phyloP scores from a whole-genome alignment of 2,329 filamentous ascomycete species.

The Remersonia thermophila region DNA sequence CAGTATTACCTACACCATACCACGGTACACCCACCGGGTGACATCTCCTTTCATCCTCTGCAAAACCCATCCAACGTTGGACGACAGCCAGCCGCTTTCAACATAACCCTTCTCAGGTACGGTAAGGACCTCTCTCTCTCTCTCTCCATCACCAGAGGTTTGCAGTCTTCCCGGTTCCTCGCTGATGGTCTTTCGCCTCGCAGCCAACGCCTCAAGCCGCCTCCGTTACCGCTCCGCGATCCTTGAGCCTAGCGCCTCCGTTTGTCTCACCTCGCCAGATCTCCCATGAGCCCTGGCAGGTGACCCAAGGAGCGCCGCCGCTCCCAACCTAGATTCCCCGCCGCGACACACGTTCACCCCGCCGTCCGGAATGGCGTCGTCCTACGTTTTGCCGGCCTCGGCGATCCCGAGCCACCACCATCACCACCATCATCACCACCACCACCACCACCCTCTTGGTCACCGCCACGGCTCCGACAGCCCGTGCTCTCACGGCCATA shows the following conservation, averaged over 20 bases:
- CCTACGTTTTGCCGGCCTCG: constrained; percentile 41
- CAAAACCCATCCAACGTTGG: too few species aligned
- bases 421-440: constrained; percentile 28
- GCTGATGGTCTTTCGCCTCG: background rate
- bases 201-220: too few species aligned
- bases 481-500: constrained; percentile 25
- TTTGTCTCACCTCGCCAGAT: background rate
- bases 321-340: background rate
- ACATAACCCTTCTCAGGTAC: too few species aligned
- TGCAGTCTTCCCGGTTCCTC: background rate
- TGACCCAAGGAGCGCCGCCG: constrained; percentile 4
- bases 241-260: background rate
- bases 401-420: constrained; percentile 36
- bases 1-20: too few species aligned
- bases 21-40: too few species aligned
- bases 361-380: constrained; percentile 32
- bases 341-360: background rate
- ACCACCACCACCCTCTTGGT: too few species aligned
- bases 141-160: too few species aligned
- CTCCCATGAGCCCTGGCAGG: constrained; percentile 1
- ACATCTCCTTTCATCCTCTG: too few species aligned
- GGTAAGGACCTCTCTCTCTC: too few species aligned
- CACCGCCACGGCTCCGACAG: constrained; percentile 12
- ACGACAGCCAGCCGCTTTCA: too few species aligned
- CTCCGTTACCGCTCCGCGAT: too few species aligned